These are phyloP conservation scores for Alternaria conjuncta DNA, from an alignment of 2,329 filamentous ascomycete genomes.

Conservation along the genomic window DNA sequence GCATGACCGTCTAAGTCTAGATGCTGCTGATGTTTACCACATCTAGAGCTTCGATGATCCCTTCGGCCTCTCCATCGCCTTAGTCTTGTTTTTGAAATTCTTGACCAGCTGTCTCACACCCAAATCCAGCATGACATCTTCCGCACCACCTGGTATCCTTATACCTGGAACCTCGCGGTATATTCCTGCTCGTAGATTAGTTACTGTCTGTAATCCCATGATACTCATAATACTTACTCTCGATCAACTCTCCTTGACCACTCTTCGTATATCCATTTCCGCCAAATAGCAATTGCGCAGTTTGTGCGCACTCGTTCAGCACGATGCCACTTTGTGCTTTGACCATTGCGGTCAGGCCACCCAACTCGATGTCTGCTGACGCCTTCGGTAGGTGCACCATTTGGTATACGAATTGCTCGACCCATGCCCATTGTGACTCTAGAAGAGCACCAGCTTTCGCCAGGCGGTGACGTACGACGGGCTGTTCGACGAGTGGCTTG, in stretches of 20 bases:
- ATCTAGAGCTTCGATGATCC: conserved; percentile 54
- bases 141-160: conserved; percentile 69
- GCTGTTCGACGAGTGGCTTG: conserved; percentile 73
- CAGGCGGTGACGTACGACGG: conserved; percentile 74
- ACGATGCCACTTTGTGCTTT: conserved; percentile 78
- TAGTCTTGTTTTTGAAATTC: conserved; percentile 67
- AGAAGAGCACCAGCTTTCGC: conserved; percentile 72
- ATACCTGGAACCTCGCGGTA: conserved; percentile 69
- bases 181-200: too few species aligned
- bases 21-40: not conserved
- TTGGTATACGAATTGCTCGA: conserved; percentile 73
- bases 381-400: conserved; percentile 67
- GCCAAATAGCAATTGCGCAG: conserved; percentile 73
- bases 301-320: conserved; percentile 72
- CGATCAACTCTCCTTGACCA: conserved; percentile 73
- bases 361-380: conserved; percentile 68
- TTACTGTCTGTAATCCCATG: not conserved
- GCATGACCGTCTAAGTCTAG: not conserved
- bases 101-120: conserved; percentile 74
- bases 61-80: conserved; percentile 55
- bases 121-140: conserved; percentile 76
- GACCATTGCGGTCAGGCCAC: conserved; percentile 72
- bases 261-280: conserved; percentile 74
- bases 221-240: conserved; percentile 60
- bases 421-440: conserved; percentile 74